Evolutionary conservation across 2,329 filamentous ascomycete species (phyloP), one percentile per base, ranked within the genome.

Genomic region (Ophiostoma quercus): DNA sequence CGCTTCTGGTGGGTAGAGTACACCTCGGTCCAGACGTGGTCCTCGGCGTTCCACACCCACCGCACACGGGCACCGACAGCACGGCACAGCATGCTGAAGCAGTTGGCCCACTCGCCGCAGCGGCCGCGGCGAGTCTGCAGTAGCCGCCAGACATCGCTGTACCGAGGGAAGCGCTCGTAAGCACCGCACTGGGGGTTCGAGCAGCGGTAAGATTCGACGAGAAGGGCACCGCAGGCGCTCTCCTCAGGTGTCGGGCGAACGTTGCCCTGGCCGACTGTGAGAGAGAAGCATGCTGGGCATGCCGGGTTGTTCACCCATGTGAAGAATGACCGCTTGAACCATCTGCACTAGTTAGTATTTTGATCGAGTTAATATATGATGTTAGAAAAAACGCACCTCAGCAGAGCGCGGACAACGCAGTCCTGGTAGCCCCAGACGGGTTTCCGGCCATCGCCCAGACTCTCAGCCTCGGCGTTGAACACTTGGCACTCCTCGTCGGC

Each of bases 41-140:
- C 95, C 79, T 98, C 95, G 39, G 91, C 90, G 75, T 98, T 98
- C 95, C 95, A 99, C 12, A 99, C 91, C 95, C 95, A 99, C 76
- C 95, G 88, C 32, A 97, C 93, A 72, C 94, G 87, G 71, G 91
- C 92, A 67, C 94, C 94, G 16, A 98, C 88, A 4, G 95, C 95
- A 71, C 94, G 88, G 83, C 94, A 98, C 68, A 99, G 85, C 95
- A 98, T 98, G 81, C 90, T 94, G 82, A 99, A 99, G 84, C 94
- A 97, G 81, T 97, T 98, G 74, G 92, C 93, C 93, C 95, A 98
- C 82, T 99, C 95, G 72, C 95, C 95, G 72, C 90, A 90, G 74
- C 95, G 89, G 47, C 95, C 95, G 74, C 91, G 87, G 74, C 92
- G 85, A 37, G 92, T 96, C 79, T 97, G 91, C 62, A 99, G 82